Conservation (phyloP, 108 stramenopile genomes). For the Aurantiochytrium sp. region DNA sequence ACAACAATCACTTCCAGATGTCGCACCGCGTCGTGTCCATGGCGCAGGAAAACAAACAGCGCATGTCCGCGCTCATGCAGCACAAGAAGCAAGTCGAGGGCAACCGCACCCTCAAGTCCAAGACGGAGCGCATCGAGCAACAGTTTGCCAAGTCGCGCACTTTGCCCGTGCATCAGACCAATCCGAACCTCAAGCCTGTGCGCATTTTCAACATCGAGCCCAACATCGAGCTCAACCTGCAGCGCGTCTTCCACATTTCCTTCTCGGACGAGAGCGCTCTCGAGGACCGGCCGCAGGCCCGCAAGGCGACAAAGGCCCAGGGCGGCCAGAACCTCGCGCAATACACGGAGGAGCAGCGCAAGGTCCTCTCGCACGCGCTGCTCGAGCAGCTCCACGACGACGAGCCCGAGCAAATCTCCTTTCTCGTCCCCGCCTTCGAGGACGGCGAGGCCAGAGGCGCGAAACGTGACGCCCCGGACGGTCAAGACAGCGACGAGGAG, state of each 20-base stretch:
- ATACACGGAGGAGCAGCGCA: background rate
- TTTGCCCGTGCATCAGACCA: background rate
- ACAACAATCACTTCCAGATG: slow-evolving; percentile 4
- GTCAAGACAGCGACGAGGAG: background rate
- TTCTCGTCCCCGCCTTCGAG: background rate
- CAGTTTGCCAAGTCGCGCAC: background rate
- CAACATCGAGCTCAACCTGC: background rate
- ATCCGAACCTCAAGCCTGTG: background rate
- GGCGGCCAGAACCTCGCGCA: background rate
- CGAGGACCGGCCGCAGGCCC: background rate
- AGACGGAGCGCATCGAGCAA: background rate
- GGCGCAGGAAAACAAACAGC: background rate
- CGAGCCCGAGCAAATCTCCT: background rate
- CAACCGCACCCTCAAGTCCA: background rate
- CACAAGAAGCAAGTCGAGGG: background rate
- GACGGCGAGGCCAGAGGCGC: background rate
- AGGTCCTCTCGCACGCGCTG: background rate
- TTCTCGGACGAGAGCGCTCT: background rate
- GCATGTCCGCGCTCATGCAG: background rate
- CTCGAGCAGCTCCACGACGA: slow-evolving; percentile 4
- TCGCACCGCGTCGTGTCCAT: background rate
- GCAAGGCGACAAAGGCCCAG: background rate
- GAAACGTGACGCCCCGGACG: background rate
- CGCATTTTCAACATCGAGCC: slow-evolving; percentile 16
- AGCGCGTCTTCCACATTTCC: background rate